Base-by-base conservation (phyloP, 1,284 basidiomycete genomes). In the Ustilago xerochloae region DNA sequence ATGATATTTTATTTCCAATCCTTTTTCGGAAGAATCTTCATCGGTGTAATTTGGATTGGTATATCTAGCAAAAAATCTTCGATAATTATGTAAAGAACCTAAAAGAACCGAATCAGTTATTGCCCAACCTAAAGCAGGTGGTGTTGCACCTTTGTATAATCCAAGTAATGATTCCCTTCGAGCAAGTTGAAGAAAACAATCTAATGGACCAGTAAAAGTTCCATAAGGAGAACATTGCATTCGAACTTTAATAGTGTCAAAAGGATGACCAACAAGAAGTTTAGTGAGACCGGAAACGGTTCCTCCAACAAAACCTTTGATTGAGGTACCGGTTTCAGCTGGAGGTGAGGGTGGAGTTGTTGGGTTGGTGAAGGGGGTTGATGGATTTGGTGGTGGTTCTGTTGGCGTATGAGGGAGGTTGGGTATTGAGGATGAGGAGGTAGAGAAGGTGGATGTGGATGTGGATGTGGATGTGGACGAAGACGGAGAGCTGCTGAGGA, bases 121-220 rank as follows among this genome's bases (percentile, higher is more conserved):
- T 8, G 90, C 89, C 91, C 91, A 92, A 2, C 91, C 91, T 4
- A 92, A 86, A 18, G 90, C 90, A 2, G 91, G 91, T 6, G 91
- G 90, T 2, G 66, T 64, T 33, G 84, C 85, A 88, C 90, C 87
- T 60, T 85, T 85, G 75, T 85, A 85, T 28, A 85, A 53, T 8
- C 83, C 82, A 8, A 82, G 52, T 2, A 81, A 59, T 0, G 83
- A 83, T 66, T 93, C 91, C 39, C 89, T 89, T 52, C 88, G 86
- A 13, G 92, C 84, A 6, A 89, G 90, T 70, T 89, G 88, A 39
- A 86, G 78, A 26, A 92, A 84, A 63, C 90, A 90, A 75, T 92
- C 90, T 15, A 91, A 73, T 3, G 91, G 90, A 24, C 90, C 89
- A 24, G 85, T 85, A 82, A 91, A 91, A 15, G 89, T 89, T 39